A percentile compares a stretch with the other conserved stretches of the same genome.
Evolutionary conservation across 257 asterid genomes (phyloP).

Genomic region (Capsicum baccatum): DNA sequence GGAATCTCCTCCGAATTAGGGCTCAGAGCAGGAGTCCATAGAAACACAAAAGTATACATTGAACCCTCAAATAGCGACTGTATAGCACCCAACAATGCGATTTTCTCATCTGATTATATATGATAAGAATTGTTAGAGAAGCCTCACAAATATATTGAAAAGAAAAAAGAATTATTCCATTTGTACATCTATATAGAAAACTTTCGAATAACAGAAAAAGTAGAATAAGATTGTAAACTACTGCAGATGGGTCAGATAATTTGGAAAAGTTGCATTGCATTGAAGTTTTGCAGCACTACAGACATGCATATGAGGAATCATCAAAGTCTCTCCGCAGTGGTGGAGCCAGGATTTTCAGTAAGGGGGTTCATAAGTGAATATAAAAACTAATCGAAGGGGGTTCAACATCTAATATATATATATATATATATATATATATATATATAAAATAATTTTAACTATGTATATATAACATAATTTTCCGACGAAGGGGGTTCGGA

Average conservation of each 20-base stretch:
- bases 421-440: no score
- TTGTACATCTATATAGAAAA: background rate
- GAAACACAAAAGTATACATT: constrained; percentile 94
- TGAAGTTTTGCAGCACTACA: background rate
- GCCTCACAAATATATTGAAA: background rate
- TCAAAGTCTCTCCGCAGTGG: background rate
- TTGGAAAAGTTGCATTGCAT: background rate
- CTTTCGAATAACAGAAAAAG: background rate
- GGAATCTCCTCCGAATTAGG: constrained; percentile 96
- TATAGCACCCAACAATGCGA: constrained; percentile 94
- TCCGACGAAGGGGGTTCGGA: no score
- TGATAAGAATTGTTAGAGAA: constrained; percentile 17
- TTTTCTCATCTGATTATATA: constrained; percentile 79
- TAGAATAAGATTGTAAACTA: background rate
- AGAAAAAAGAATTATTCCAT: background rate
- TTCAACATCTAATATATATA: no score
- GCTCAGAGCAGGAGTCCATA: constrained; percentile 98
- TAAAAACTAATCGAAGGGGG: no score
- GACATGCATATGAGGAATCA: background rate
- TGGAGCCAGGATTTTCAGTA: no score
- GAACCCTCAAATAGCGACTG: constrained; percentile 98
- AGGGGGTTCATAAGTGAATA: no score
- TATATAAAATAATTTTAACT: no score
- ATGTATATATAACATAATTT: no score
- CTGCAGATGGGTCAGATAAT: background rate